Evolutionary conservation across 139 green algal genomes (phyloP).

Genomic region (Diplosphaera chodatii): DNA sequence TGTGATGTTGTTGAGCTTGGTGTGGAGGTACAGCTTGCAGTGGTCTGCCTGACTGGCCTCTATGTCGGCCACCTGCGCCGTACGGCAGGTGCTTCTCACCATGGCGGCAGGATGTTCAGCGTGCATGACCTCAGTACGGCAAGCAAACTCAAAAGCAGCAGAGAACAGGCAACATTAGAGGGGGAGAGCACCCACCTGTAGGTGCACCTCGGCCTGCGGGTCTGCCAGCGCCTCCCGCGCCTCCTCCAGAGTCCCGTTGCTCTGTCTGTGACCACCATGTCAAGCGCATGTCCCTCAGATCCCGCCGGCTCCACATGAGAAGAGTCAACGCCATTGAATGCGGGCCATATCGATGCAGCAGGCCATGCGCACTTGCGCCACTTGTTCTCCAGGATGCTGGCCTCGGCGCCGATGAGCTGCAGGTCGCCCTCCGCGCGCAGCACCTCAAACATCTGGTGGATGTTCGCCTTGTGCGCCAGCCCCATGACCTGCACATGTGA

Average conservation of each 20-base stretch:
- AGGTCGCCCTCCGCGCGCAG: conserved; percentile 36
- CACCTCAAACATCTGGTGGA: conserved; percentile 39
- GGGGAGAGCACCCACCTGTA: conserved; percentile 46
- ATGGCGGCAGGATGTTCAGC: too few relatives aligned
- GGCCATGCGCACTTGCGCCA: conserved; percentile 6
- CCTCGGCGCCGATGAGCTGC: conserved; percentile 36
- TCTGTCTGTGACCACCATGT: too few relatives aligned
- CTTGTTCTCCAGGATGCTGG: conserved; percentile 32
- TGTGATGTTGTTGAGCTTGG: conserved; percentile 43
- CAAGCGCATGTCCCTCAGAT: too few relatives aligned
- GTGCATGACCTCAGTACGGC: too few relatives aligned
- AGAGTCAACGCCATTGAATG: too few relatives aligned
- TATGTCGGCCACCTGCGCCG: conserved; percentile 47
- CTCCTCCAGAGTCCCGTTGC: not conserved
- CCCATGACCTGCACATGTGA: not conserved
- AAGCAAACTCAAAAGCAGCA: too few relatives aligned
- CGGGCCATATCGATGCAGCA: too few relatives aligned
- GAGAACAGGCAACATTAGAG: too few relatives aligned
- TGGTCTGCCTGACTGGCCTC: conserved; percentile 42
- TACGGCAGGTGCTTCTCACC: too few relatives aligned
- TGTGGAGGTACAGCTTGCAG: conserved; percentile 75
- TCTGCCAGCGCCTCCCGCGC: not conserved
- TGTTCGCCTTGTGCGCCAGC: not conserved
- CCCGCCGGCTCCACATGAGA: too few relatives aligned
- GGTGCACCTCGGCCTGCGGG: conserved; percentile 38